Evolutionary conservation across 2,329 filamentous ascomycete species (phyloP).

Genomic region (Cryphonectria carpinicola): DNA sequence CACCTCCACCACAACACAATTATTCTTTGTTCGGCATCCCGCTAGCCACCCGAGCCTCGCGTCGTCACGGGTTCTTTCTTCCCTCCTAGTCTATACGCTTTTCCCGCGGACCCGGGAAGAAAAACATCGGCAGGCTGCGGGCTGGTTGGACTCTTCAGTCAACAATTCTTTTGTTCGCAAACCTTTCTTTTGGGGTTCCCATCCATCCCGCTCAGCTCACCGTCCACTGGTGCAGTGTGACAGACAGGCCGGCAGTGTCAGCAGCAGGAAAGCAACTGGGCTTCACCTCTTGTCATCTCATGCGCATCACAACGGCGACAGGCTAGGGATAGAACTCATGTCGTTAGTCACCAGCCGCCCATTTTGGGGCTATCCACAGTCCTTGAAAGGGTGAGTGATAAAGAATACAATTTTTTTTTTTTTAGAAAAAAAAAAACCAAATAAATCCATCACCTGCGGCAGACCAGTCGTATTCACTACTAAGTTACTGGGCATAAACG

Average conservation of each 20-base stretch:
- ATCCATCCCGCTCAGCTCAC: background rate
- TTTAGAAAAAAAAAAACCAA: background rate
- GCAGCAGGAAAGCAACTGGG: background rate
- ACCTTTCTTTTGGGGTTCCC: background rate
- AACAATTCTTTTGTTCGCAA: background rate
- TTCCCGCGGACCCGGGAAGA: background rate
- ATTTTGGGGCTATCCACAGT: slow-evolving; percentile 28
- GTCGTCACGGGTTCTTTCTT: slow-evolving; percentile 5
- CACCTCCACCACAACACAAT: background rate
- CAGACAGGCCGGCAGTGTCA: background rate
- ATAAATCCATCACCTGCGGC: no score
- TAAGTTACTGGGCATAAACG: background rate
- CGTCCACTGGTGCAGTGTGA: background rate
- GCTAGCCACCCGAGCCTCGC: slow-evolving; percentile 13
- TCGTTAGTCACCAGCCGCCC: slow-evolving; percentile 20
- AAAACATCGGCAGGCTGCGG: slow-evolving; percentile 4
- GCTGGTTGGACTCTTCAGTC: background rate
- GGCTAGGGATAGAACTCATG: slow-evolving; percentile 14
- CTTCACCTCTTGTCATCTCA: background rate
- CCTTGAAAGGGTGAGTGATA: slow-evolving; percentile 27
- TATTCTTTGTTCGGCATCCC: slow-evolving; percentile 18
- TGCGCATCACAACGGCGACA: background rate
- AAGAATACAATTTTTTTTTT: no score
- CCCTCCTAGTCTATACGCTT: slow-evolving; percentile 4
- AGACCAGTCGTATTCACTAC: no score